Conservation (phyloP, 176 grass and related monocot species). For the Canna indica region DNA sequence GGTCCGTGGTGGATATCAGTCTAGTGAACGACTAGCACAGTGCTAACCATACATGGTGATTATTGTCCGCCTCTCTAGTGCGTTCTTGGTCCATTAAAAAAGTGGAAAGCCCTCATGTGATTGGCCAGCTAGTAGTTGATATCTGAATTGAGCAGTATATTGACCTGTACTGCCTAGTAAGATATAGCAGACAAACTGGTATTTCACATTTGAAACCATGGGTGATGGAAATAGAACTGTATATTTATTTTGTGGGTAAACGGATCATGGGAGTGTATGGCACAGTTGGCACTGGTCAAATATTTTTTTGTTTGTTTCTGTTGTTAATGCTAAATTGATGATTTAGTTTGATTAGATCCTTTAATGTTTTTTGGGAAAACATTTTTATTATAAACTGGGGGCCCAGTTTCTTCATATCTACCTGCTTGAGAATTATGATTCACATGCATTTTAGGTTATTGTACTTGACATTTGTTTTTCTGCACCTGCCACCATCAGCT, state of each 20-base stretch:
- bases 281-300: no score
- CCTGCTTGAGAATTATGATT: background rate
- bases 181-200: background rate
- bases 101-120: no score
- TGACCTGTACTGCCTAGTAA: no score
- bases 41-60: background rate
- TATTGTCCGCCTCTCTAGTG: background rate
- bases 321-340: background rate
- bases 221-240: no score
- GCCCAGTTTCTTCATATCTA: no score
- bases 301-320: background rate
- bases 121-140: background rate
- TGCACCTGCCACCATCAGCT: background rate
- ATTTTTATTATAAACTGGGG: no score
- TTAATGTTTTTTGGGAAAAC: background rate
- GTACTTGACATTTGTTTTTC: background rate
- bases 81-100: no score
- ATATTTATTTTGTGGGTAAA: background rate
- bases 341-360: background rate
- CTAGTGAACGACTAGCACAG: background rate
- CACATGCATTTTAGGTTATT: background rate
- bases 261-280: background rate
- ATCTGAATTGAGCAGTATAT: background rate
- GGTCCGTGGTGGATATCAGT: background rate
- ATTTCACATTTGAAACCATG: background rate